Evolutionary conservation across 495 filamentous ascomycete species (phyloP).

Genomic region (Recurvomyces mirabilis): DNA sequence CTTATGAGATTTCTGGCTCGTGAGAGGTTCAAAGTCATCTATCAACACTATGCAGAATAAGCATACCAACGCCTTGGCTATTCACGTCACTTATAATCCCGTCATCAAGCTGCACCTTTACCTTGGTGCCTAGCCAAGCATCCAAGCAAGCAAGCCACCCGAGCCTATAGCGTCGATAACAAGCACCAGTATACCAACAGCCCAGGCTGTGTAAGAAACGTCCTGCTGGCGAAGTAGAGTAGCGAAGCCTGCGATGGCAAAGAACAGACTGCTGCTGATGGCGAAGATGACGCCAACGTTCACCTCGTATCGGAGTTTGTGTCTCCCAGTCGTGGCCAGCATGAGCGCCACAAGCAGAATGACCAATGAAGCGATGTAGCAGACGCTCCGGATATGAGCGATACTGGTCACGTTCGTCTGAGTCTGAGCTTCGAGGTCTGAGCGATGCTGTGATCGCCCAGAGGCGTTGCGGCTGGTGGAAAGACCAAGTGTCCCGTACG

Average conservation of each 20-base stretch:
- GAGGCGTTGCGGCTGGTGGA: not conserved
- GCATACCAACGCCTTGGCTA: no score
- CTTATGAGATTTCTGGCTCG: no score
- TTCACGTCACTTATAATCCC: no score
- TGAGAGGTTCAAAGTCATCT: no score
- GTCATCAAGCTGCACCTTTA: no score
- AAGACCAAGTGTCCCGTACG: constrained; percentile 8
- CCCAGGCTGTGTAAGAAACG: constrained; percentile 32
- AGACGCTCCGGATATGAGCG: no score
- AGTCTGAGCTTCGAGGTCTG: not conserved
- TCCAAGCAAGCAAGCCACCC: constrained; percentile 38
- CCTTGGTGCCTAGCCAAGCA: constrained; percentile 22
- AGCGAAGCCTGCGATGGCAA: constrained; percentile 43
- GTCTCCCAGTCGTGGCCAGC: constrained; percentile 43
- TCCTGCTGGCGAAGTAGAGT: constrained; percentile 38
- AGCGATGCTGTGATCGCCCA: not conserved
- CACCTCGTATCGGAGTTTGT: constrained; percentile 44
- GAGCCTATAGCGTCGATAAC: constrained; percentile 38
- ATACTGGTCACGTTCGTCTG: not conserved
- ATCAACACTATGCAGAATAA: no score
- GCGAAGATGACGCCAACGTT: constrained; percentile 50
- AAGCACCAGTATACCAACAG: constrained; percentile 38
- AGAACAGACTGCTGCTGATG: constrained; percentile 42
- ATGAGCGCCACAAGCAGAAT: constrained; percentile 43
- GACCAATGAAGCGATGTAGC: constrained; percentile 23